A percentile compares a stretch with the other conserved stretches of the same genome.
Conservation (phyloP, 2,329 filamentous ascomycete species). For the Trichoderma guizhouense region DNA sequence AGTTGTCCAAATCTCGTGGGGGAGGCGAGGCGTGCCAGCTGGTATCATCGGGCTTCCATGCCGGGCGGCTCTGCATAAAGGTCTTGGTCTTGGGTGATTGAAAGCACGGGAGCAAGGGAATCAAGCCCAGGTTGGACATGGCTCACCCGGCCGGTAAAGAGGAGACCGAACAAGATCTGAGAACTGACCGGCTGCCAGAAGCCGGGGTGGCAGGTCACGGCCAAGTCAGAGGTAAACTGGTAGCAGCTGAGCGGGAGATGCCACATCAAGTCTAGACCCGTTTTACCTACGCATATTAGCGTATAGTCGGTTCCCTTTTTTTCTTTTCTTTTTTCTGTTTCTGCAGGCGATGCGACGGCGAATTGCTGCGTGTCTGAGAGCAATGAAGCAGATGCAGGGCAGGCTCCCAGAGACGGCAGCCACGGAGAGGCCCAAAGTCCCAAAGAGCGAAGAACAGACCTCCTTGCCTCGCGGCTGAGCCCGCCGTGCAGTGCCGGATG, state of each 20-base stretch:
- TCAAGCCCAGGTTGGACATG: background rate
- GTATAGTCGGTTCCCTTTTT: background rate
- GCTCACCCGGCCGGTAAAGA: slow-evolving; percentile 15
- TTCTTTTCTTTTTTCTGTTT: background rate
- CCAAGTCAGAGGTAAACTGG: slow-evolving; percentile 18
- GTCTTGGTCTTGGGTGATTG: background rate
- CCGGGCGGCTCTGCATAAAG: background rate
- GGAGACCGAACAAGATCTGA: slow-evolving; percentile 21
- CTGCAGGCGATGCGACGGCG: slow-evolving; percentile 19
- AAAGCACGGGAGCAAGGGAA: background rate
- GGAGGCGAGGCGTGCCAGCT: background rate
- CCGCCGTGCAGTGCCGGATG: slow-evolving; percentile 9
- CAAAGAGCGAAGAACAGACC: background rate
- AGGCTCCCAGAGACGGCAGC: background rate
- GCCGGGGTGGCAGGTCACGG: background rate
- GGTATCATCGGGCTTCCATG: background rate
- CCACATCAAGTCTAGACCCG: background rate
- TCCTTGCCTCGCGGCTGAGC: slow-evolving; percentile 15
- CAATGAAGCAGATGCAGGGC: slow-evolving; percentile 20
- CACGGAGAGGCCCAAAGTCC: slow-evolving; percentile 15
- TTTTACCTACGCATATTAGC: slow-evolving; percentile 19
- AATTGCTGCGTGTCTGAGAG: slow-evolving; percentile 19
- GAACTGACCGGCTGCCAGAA: slow-evolving; percentile 17
- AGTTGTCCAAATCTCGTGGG: background rate
- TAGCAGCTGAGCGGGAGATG: background rate